A percentile compares a stretch with the other conserved stretches of the same genome.
phyloP scores from a whole-genome alignment of 2,329 filamentous ascomycete species.

The Paramyrothecium sp. region DNA sequence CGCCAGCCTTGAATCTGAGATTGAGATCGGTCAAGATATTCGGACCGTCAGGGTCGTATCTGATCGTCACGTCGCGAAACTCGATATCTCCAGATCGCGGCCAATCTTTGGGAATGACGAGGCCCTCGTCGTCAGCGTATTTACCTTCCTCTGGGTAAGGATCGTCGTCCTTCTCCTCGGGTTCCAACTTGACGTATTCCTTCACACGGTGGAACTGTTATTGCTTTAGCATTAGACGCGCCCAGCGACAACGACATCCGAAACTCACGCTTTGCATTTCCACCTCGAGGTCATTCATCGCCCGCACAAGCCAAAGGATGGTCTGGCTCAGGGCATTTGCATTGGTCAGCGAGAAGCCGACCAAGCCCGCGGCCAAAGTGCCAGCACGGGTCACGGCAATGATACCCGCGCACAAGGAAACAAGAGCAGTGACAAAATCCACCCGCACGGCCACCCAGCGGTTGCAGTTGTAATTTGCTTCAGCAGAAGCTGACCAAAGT shows the following conservation, averaged over 20 bases:
- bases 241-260: neutral
- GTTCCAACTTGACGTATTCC: constrained; percentile 45
- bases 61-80: constrained; percentile 49
- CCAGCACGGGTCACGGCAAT: constrained; percentile 50
- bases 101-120: constrained; percentile 41
- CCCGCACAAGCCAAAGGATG: constrained; percentile 50
- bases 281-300: constrained; percentile 56
- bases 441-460: constrained; percentile 56
- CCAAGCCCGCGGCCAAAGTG: constrained; percentile 47
- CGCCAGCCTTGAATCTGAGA: constrained; percentile 59
- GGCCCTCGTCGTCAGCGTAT: constrained; percentile 36
- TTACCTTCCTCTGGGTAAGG: constrained; percentile 34
- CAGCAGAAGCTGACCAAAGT: constrained; percentile 42
- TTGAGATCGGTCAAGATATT: constrained; percentile 50
- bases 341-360: constrained; percentile 56
- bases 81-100: constrained; percentile 46
- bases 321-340: constrained; percentile 52
- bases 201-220: constrained; percentile 46
- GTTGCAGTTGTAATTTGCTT: constrained; percentile 54
- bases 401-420: constrained; percentile 48
- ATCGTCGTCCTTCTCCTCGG: constrained; percentile 42
- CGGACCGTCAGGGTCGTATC: constrained; percentile 42
- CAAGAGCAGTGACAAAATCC: constrained; percentile 52
- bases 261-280: constrained; percentile 53
- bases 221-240: constrained; percentile 11